Evolutionary conservation across 106 monocot genomes (phyloP), one percentile per base, ranked within the genome.

Genomic region (Dioscorea alata): DNA sequence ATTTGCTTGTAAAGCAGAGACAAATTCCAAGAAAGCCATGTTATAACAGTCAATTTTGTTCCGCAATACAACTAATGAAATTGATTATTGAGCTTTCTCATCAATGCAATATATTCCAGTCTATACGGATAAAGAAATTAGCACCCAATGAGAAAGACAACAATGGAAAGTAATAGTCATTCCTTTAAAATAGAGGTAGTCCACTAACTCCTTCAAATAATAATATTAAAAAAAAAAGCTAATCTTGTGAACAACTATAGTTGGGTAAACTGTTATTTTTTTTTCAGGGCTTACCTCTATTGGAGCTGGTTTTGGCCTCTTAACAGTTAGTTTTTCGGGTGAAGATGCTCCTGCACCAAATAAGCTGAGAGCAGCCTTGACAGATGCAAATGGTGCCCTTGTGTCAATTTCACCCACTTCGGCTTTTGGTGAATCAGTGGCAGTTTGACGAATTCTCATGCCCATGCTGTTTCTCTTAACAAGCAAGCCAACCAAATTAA

Each of bases 331-430:
- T 64, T 64, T 73, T 17, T 73, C 64, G 0, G 51, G 10, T 64
- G 73, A 64, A 54, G 52, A 54, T 52, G 73, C 58, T 21, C 49
- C 64, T 12, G 64, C 63, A 24, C 73, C 73, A 56, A 73, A 73
- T 31, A 73, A 64, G 53, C 64, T 64, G 14, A 73, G 53, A 33
- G 73, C 73, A 19, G 73, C 73, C 56, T 73, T 73, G 12, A 73
- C 73, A 52, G 73, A 73, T 13, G 49, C 56, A 73, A 73, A 73
- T 35, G 74, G 74, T 52, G 74, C 64, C 50, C 74, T 65, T 18
- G 74, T 74, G 48, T 74, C 74, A 21, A 74, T 74, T 33, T 74
- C 74, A 24, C 74, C 74, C 31, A 74, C 74, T 23, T 74, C 74
- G 23, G 66, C 64, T 74, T 66, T 74, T n/a, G 65, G 66, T 58